Evolutionary conservation across 2,329 filamentous ascomycete species (phyloP).

Genomic region (Myriosclerotinia duriaeana): DNA sequence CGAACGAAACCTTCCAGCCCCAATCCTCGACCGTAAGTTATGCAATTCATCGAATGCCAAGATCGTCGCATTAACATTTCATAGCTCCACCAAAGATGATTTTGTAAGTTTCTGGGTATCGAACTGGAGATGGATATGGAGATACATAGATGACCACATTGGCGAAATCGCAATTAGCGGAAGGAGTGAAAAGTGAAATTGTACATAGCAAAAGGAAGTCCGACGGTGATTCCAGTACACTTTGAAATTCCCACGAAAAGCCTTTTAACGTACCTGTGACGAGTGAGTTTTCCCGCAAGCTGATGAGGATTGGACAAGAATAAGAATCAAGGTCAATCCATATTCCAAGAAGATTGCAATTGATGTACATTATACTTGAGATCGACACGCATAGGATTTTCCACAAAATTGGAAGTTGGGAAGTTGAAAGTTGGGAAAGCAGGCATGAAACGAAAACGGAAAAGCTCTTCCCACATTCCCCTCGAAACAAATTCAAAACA

Average conservation of each 20-base stretch:
- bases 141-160: not conserved
- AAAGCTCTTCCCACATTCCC: not conserved
- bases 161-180: not conserved
- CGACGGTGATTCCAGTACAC: not conserved
- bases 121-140: not conserved
- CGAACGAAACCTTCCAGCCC: slow-evolving; percentile 85
- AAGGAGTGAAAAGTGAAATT: slow-evolving; percentile 5
- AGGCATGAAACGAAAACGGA: not conserved
- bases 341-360: too few relatives aligned
- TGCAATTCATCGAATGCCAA: slow-evolving; percentile 23
- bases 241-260: not conserved
- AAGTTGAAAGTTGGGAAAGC: not conserved
- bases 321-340: not conserved
- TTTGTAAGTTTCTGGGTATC: slow-evolving; percentile 10
- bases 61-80: not conserved
- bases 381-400: not conserved
- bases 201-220: slow-evolving; percentile 13
- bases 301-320: not conserved
- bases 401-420: not conserved
- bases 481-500: slow-evolving; percentile 5
- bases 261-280: not conserved
- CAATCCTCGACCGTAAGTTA: slow-evolving; percentile 75
- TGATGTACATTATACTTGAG: not conserved
- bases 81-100: slow-evolving; percentile 38
- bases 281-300: not conserved